phyloP scores from a whole-genome alignment of 2,329 filamentous ascomycete species.

The Neoascochyta sp. region DNA sequence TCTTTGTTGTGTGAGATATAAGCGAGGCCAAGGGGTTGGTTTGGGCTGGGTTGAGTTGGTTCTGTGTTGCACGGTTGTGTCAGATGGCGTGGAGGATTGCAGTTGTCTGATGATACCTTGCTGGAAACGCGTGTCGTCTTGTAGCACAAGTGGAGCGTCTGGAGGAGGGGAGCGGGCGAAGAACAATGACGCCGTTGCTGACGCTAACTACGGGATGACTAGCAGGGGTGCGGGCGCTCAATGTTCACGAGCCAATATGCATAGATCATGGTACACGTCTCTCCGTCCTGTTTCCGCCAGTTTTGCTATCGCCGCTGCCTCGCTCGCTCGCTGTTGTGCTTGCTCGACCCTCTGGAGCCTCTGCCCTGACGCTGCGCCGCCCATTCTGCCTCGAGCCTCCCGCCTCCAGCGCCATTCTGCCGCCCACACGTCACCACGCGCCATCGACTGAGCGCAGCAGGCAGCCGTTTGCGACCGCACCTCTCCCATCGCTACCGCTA shows the following conservation, averaged over 20 bases:
- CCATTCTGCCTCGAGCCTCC: no score
- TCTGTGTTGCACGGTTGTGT: constrained; percentile 1
- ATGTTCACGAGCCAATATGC: constrained; percentile 27
- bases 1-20: no score
- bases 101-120: no score
- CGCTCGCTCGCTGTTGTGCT: constrained; percentile 3
- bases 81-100: constrained; percentile 1
- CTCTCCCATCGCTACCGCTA: no score
- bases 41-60: not conserved
- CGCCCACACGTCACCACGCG: no score
- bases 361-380: no score
- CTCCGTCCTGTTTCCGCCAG: constrained; percentile 8
- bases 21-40: no score
- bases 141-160: constrained; percentile 4
- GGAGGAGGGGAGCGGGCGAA: constrained; percentile 16
- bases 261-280: constrained; percentile 2
- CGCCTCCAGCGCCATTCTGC: no score
- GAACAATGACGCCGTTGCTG: constrained; percentile 11
- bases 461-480: constrained; percentile 20
- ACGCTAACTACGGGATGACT: constrained; percentile 14
- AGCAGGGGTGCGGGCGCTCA: constrained; percentile 11
- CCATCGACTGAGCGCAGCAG: no score
- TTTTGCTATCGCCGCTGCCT: constrained; percentile 6
- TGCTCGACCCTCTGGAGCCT: no score
- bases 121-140: no score